phyloP scores from a whole-genome alignment of 2,329 filamentous ascomycete species.

The Myriosclerotinia curreyana region DNA sequence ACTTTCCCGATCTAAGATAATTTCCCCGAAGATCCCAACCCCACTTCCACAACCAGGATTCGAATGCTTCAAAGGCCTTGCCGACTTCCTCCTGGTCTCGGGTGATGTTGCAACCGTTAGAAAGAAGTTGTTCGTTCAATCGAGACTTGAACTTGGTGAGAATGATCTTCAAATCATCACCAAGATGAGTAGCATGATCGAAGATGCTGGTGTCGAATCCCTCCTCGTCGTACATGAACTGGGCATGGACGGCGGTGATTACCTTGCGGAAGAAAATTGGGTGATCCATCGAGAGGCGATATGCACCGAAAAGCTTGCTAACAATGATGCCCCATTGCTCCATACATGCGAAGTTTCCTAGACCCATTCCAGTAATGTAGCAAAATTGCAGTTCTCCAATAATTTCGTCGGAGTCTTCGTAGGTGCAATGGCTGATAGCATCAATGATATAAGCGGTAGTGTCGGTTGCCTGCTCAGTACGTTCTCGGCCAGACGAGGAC shows the following conservation, averaged over 20 bases:
- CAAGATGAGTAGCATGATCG: slow-evolving; percentile 37
- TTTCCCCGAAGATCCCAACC: slow-evolving; percentile 56
- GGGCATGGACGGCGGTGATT: slow-evolving; percentile 51
- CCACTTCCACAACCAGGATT: slow-evolving; percentile 47
- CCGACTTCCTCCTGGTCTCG: slow-evolving; percentile 46
- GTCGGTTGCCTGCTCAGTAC: slow-evolving; percentile 48
- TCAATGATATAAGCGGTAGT: slow-evolving; percentile 49
- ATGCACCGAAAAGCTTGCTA: slow-evolving; percentile 51
- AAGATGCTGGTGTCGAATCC: slow-evolving; percentile 48
- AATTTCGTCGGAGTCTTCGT: slow-evolving; percentile 45
- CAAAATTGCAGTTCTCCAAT: slow-evolving; percentile 60
- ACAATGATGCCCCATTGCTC: slow-evolving; percentile 62
- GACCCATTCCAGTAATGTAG: slow-evolving; percentile 55
- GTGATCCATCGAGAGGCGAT: slow-evolving; percentile 44
- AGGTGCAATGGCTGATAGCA: slow-evolving; percentile 40
- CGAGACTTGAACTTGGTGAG: slow-evolving; percentile 55
- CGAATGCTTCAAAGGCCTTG: slow-evolving; percentile 49
- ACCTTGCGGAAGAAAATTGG: slow-evolving; percentile 49
- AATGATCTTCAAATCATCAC: slow-evolving; percentile 44
- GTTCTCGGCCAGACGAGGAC: slow-evolving; percentile 37
- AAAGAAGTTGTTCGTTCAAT: slow-evolving; percentile 48
- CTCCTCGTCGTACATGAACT: slow-evolving; percentile 52
- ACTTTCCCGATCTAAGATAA: slow-evolving; percentile 48
- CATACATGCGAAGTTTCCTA: slow-evolving; percentile 57
- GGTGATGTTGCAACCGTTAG: slow-evolving; percentile 40